phyloP scores from a whole-genome alignment of 2,329 filamentous ascomycete genomes.

The Fusarium setosum region DNA sequence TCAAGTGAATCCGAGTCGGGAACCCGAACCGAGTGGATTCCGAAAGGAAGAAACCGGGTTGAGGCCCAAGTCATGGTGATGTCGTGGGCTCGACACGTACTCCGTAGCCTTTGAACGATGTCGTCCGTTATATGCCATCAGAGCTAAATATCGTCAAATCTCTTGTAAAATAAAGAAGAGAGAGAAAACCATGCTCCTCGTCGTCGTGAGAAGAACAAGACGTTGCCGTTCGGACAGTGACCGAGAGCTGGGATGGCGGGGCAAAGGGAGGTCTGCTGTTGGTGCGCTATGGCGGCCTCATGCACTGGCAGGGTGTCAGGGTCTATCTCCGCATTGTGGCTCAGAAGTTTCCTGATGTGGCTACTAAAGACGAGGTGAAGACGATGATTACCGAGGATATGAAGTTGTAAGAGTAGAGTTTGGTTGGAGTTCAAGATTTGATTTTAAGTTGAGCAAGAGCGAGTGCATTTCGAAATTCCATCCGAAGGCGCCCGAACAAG shows the following conservation, averaged over 20 bases:
- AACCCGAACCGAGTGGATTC: constrained; percentile 12
- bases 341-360: constrained; percentile 23
- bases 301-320: constrained; percentile 33
- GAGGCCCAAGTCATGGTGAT: constrained; percentile 1
- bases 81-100: background rate
- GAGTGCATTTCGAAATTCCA: constrained; percentile 17
- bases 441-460: background rate
- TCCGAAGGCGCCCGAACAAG: constrained; percentile 31
- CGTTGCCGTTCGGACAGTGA: constrained; percentile 42
- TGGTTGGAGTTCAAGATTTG: background rate
- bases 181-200: constrained; percentile 20
- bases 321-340: constrained; percentile 26
- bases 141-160: background rate
- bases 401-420: background rate
- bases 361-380: constrained; percentile 12
- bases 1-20: constrained; percentile 20
- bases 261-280: constrained; percentile 34
- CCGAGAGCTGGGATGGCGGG: constrained; percentile 38
- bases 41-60: constrained; percentile 21
- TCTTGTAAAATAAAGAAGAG: constrained; percentile 24
- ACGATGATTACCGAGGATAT: constrained; percentile 21
- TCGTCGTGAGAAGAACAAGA: constrained; percentile 35
- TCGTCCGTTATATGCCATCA: background rate
- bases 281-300: constrained; percentile 28
- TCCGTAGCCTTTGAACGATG: background rate